Percentiles rank a stretch among this genome's conserved stretches.
phyloP scores from a whole-genome alignment of 345 rosid genomes.

The Corymbia maculata region DNA sequence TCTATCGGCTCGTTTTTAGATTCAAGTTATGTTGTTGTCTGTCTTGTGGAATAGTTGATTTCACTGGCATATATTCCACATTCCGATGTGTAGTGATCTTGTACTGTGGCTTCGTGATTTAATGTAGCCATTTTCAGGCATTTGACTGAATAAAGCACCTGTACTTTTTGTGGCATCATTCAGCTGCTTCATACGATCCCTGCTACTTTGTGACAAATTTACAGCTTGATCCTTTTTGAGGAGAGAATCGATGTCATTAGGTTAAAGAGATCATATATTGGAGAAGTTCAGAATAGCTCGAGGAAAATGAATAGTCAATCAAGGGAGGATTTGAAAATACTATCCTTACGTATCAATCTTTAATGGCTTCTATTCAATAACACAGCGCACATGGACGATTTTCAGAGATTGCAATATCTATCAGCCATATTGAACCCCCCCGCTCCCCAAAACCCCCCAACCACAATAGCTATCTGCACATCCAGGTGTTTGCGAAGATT shows the following conservation, averaged over 20 bases:
- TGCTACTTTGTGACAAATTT: background rate
- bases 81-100: background rate
- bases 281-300: background rate
- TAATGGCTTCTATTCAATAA: background rate
- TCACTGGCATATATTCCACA: background rate
- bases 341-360: background rate
- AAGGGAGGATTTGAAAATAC: background rate
- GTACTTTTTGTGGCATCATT: background rate
- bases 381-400: background rate
- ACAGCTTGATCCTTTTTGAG: background rate
- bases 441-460: background rate
- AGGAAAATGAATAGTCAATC: background rate
- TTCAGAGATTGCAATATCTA: background rate
- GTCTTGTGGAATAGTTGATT: background rate
- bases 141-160: background rate
- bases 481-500: background rate
- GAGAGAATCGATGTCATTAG: background rate
- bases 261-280: background rate
- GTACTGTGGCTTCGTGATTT: background rate
- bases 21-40: background rate
- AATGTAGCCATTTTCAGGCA: background rate
- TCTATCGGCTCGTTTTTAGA: background rate
- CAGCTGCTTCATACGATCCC: background rate
- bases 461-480: background rate
- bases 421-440: background rate